A percentile compares a stretch with the other conserved stretches of the same genome.
Evolutionary conservation across 164 flowering plant species (phyloP).

Genomic region (grape (Vitis vinifera)): ASM3070453v1 NC_081812.1:10882501-10883000

Average conservation of each 20-base stretch:
- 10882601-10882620: slow-evolving; percentile 84
- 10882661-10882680: slow-evolving; percentile 28
- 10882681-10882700: slow-evolving; percentile 33
- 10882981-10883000: too few relatives aligned
- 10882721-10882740: slow-evolving; percentile 66
- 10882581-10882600: slow-evolving; percentile 54
- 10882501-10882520: slow-evolving; percentile 35
- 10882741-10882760: slow-evolving; percentile 57
- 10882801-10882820: background rate
- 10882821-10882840: background rate
- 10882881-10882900: background rate
- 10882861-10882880: background rate
- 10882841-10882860: background rate
- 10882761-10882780: slow-evolving; percentile 52
- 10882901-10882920: too few relatives aligned
- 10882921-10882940: too few relatives aligned
- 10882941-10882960: too few relatives aligned
- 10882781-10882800: background rate
- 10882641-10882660: slow-evolving; percentile 55
- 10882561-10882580: slow-evolving; percentile 27
- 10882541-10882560: slow-evolving; percentile 42
- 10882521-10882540: slow-evolving; percentile 50
- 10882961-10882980: too few relatives aligned
- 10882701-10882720: slow-evolving; percentile 65
- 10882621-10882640: slow-evolving; percentile 54